Evolutionary conservation across 495 filamentous ascomycete species (phyloP).

Genomic region (Penicillium ucsense): DNA sequence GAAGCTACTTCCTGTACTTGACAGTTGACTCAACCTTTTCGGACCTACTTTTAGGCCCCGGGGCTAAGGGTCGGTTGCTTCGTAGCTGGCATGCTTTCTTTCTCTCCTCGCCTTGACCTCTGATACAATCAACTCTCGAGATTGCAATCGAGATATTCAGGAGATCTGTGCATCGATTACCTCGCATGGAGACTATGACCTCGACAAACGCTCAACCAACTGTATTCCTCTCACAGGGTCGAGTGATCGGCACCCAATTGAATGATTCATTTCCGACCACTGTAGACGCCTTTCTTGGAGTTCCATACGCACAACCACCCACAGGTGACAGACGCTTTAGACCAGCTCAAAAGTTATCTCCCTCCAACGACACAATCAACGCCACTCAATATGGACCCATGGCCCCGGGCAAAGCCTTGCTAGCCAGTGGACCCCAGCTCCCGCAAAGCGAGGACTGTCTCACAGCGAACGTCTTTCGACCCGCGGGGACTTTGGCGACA

Average conservation of each 20-base stretch:
- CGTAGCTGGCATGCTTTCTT: not conserved
- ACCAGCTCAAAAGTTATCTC: conserved; percentile 30
- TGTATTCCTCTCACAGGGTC: conserved; percentile 43
- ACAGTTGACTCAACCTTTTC: too few species aligned
- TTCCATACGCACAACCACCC: conserved; percentile 50
- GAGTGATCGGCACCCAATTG: conserved; percentile 40
- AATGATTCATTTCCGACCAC: conserved; percentile 30
- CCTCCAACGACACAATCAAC: conserved; percentile 25
- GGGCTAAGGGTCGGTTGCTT: too few species aligned
- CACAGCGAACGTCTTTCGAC: conserved; percentile 44
- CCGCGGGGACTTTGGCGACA: conserved; percentile 16
- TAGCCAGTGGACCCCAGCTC: conserved; percentile 13
- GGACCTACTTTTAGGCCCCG: too few species aligned
- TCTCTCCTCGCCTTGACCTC: not conserved
- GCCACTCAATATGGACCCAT: conserved; percentile 29
- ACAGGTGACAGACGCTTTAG: conserved; percentile 46
- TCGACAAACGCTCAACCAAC: conserved; percentile 11
- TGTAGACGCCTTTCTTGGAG: conserved; percentile 49
- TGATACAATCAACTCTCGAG: not conserved
- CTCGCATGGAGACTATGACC: not conserved
- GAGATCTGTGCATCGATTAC: not conserved
- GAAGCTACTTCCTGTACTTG: too few species aligned
- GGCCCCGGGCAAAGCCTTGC: conserved; percentile 18
- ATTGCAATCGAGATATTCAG: not conserved
- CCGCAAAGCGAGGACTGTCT: conserved; percentile 45